Evolutionary conservation across 1,139 yeast genomes (phyloP), one percentile per base, ranked within the genome.

Genomic region (Blastobotrys buckinghamii): DNA sequence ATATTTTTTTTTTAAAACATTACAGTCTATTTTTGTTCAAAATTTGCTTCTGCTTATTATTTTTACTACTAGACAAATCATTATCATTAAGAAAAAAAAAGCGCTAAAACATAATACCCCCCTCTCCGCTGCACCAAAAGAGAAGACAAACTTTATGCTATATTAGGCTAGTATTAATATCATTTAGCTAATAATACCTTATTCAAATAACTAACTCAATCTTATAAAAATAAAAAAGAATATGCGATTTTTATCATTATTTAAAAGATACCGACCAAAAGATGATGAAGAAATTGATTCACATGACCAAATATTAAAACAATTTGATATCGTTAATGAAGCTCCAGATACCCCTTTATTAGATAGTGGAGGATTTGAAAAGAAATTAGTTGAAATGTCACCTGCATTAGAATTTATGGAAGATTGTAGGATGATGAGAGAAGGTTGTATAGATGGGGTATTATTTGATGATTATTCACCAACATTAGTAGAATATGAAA

Each of bases 341-440:
- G 42, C 47, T n/a, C 47, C 30, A 17, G 16, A 19, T 19, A 40
- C 43, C 26, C 45, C 45, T 7, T 24, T 34, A 19, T 33, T 38
- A n/a, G 27, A 22, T 36, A 7, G n/a, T 10, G n/a, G n/a, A 13
- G 33, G 34, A 9, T 30, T 44, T 16, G 39, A 44, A 15, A n/a
- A 16, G 20, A 17, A 41, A 26, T 12, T 44, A 3, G 20, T 27
- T 17, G 42, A 38, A 30, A 30, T 30, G 17, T 44, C 47, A 4
- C 47, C 47, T 1, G 47, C 42, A 5, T 38, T 44, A 38, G 42
- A 26, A 17, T 38, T 10, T 10, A 30, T 44, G 30, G 47, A 44
- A 9, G 47, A 44, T 32, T 24, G 16, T 13, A 30, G 42, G n/a
- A 22, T 39, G 32, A 5, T 22, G 4, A n/a, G 32, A 16, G 30